Evolutionary conservation across 768 basidiomycete genomes (phyloP).

Genomic region (Tulasnella sp.): DNA sequence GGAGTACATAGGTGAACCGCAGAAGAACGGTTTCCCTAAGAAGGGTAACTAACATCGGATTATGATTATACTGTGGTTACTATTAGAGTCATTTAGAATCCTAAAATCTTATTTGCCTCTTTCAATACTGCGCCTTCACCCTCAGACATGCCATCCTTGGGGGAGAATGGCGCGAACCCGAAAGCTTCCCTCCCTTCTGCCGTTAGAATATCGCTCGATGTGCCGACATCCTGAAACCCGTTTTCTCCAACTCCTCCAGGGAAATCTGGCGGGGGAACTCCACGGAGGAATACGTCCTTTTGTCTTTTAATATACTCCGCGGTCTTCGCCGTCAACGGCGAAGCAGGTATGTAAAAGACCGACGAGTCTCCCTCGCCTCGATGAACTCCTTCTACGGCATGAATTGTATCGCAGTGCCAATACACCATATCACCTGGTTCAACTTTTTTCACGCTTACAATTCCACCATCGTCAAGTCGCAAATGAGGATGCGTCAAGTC

Average conservation of each 20-base stretch:
- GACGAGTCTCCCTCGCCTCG: constrained; percentile 27
- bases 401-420: constrained; percentile 28
- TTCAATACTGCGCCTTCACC: background rate
- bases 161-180: background rate
- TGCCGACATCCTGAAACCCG: constrained; percentile 13
- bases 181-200: background rate
- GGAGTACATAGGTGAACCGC: background rate
- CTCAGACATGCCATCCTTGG: background rate
- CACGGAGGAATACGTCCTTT: background rate
- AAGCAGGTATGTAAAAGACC: constrained; percentile 27
- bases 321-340: constrained; percentile 27
- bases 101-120: constrained; percentile 1
- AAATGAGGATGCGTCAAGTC: constrained; percentile 60
- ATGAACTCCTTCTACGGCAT: constrained; percentile 17
- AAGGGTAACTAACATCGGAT: background rate
- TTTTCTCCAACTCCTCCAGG: constrained; percentile 25
- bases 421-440: constrained; percentile 56
- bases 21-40: background rate
- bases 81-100: background rate
- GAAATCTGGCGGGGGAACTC: constrained; percentile 24
- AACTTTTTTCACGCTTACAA: constrained; percentile 56
- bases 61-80: background rate
- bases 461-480: constrained; percentile 46
- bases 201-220: background rate
- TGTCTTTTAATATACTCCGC: constrained; percentile 24